phyloP scores from a whole-genome alignment of 768 basidiomycete genomes.

The Suillus plorans region DNA sequence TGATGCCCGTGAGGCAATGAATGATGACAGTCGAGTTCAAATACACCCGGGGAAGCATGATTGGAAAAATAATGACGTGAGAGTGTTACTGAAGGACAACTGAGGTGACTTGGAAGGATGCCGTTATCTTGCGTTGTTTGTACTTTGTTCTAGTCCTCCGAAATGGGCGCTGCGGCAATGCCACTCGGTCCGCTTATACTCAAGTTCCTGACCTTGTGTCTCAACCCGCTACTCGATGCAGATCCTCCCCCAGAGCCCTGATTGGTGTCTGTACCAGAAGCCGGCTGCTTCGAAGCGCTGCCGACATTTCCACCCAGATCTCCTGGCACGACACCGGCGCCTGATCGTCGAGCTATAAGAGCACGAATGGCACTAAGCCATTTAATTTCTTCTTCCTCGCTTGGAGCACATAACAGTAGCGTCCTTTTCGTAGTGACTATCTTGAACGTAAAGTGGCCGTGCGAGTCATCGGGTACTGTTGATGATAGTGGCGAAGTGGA shows the following conservation, averaged over 20 bases:
- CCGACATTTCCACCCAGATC: slow-evolving; percentile 32
- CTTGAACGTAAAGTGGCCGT: slow-evolving; percentile 77
- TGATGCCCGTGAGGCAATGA: slow-evolving; percentile 12
- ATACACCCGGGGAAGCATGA: slow-evolving; percentile 4
- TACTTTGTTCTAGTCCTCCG: slow-evolving; percentile 20
- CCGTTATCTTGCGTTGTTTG: slow-evolving; percentile 17
- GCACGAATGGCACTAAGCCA: slow-evolving; percentile 96
- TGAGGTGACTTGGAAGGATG: slow-evolving; percentile 12
- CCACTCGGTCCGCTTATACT: slow-evolving; percentile 40
- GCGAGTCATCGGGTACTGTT: slow-evolving; percentile 37
- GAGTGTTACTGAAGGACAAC: slow-evolving; percentile 14
- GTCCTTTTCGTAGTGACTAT: slow-evolving; percentile 94
- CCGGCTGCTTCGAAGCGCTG: slow-evolving; percentile 13
- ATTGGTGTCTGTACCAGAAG: slow-evolving; percentile 16
- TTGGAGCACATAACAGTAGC: slow-evolving; percentile 87
- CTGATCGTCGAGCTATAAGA: slow-evolving; percentile 74
- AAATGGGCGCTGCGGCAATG: slow-evolving; percentile 16
- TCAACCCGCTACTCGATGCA: slow-evolving; percentile 38
- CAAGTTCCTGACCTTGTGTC: slow-evolving; percentile 47
- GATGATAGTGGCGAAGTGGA: slow-evolving; percentile 33
- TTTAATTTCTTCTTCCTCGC: slow-evolving; percentile 96
- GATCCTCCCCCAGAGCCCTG: slow-evolving; percentile 15
- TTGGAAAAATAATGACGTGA: slow-evolving; percentile 19
- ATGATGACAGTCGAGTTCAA: background rate
- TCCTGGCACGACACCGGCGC: slow-evolving; percentile 49